A percentile compares a stretch with the other conserved stretches of the same genome.
These are phyloP conservation scores for Alternaria burnsii DNA, from an alignment of 2,329 filamentous ascomycete species.

Conservation along the genomic window DNA sequence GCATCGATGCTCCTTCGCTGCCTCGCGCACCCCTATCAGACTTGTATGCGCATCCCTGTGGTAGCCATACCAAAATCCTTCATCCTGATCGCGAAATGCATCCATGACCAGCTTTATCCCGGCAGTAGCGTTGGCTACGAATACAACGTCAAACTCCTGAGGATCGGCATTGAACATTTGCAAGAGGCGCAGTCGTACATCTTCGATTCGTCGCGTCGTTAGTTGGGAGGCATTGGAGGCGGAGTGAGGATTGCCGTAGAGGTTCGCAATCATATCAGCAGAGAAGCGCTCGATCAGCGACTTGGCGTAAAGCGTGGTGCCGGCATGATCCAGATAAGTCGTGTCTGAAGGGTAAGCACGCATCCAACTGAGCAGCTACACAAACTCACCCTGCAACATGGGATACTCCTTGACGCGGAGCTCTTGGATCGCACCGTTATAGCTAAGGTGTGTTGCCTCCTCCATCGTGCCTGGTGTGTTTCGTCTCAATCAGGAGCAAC, in stretches of 20 bases:
- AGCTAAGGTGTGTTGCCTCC: slow-evolving; percentile 47
- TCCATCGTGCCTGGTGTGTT: slow-evolving; percentile 34
- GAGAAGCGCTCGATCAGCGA: slow-evolving; percentile 83
- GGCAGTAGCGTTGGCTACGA: slow-evolving; percentile 91
- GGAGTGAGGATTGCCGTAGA: slow-evolving; percentile 94
- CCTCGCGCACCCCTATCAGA: slow-evolving; percentile 78
- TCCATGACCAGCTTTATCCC: slow-evolving; percentile 88
- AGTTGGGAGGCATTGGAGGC: slow-evolving; percentile 81
- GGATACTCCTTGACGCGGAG: slow-evolving; percentile 71
- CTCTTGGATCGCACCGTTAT: slow-evolving; percentile 67
- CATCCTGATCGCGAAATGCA: slow-evolving; percentile 70
- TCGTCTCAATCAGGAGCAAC: background rate
- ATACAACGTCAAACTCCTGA: slow-evolving; percentile 83
- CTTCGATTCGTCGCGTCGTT: slow-evolving; percentile 77
- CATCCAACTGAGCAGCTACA: background rate
- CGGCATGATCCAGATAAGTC: slow-evolving; percentile 91
- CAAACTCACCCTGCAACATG: slow-evolving; percentile 69
- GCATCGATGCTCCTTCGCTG: slow-evolving; percentile 71
- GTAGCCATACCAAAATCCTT: slow-evolving; percentile 84
- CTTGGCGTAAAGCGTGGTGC: slow-evolving; percentile 84
- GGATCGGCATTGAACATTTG: slow-evolving; percentile 84
- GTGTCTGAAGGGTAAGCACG: slow-evolving; percentile 61
- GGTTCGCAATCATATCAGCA: slow-evolving; percentile 75
- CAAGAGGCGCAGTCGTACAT: slow-evolving; percentile 74
- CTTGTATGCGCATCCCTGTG: slow-evolving; percentile 88